These are phyloP conservation scores for Boletus coffeatus DNA, from an alignment of 1,284 basidiomycete species.

Conservation along the genomic window DNA sequence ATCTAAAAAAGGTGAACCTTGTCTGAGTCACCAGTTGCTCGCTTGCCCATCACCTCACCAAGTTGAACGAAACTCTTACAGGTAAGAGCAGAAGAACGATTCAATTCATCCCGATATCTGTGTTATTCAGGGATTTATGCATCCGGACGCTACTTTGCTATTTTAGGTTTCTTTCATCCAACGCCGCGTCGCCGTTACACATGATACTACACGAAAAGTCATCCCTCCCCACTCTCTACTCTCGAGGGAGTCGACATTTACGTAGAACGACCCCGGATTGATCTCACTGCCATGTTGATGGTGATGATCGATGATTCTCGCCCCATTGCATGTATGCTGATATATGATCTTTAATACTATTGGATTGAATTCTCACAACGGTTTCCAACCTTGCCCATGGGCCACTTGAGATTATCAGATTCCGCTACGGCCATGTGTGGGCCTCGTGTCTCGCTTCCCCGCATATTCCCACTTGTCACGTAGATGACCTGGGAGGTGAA, in stretches of 20 bases:
- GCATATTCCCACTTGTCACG: too few species aligned
- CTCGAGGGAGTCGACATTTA: background rate
- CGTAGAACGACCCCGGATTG: background rate
- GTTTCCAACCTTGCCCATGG: constrained; percentile 56
- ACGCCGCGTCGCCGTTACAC: constrained; percentile 2
- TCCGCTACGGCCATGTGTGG: constrained; percentile 21
- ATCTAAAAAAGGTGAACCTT: constrained; percentile 44
- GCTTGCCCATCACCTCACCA: background rate
- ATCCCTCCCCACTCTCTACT: background rate
- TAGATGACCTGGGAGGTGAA: too few species aligned
- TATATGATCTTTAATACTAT: background rate
- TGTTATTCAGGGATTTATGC: constrained; percentile 8
- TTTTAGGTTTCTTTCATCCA: constrained; percentile 19
- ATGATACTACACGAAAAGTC: constrained; percentile 22
- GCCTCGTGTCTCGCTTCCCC: too few species aligned
- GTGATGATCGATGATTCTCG: background rate
- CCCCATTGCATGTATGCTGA: background rate
- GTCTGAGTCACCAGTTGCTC: constrained; percentile 21
- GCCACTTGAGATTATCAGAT: constrained; percentile 57
- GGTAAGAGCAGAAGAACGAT: background rate
- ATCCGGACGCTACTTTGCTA: constrained; percentile 10
- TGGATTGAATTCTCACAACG: constrained; percentile 26
- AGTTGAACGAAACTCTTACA: background rate
- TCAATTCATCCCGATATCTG: background rate
- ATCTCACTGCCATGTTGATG: background rate